phyloP scores from a whole-genome alignment of 129 eudicot genomes.

The Pseudognaphalium luteoalbum region DNA sequence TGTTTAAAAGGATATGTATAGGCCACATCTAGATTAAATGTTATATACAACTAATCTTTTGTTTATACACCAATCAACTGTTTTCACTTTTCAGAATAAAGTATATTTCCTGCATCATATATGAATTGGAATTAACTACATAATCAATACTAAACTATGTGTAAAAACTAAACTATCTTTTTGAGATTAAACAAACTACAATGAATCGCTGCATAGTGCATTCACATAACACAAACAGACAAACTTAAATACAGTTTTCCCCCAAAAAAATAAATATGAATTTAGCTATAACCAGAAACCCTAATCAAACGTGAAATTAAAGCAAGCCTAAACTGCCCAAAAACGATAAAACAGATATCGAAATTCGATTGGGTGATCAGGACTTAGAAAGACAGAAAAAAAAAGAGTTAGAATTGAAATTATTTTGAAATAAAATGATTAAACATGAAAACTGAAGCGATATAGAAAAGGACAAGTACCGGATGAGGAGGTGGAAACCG shows the following conservation, averaged over 20 bases:
- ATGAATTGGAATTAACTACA: background rate
- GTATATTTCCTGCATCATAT: slow-evolving; percentile 29
- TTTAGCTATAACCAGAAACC: background rate
- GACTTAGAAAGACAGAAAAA: background rate
- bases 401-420: background rate
- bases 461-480: slow-evolving; percentile 17
- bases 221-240: background rate
- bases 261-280: background rate
- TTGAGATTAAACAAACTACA: slow-evolving; percentile 12
- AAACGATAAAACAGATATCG: background rate
- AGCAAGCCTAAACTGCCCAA: slow-evolving; percentile 11
- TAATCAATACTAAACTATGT: background rate
- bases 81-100: slow-evolving; percentile 8
- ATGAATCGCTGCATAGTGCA: background rate
- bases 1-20: slow-evolving; percentile 59
- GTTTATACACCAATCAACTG: background rate
- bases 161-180: background rate
- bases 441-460: slow-evolving; percentile 6
- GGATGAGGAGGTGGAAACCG: background rate
- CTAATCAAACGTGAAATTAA: background rate
- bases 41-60: background rate
- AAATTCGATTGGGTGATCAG: slow-evolving; percentile 8
- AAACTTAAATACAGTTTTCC: too few species aligned
- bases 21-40: slow-evolving; percentile 63
- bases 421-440: background rate